Base-by-base conservation (phyloP, 306 rosid genomes). In the Pterocarpus macrocarpus region DNA sequence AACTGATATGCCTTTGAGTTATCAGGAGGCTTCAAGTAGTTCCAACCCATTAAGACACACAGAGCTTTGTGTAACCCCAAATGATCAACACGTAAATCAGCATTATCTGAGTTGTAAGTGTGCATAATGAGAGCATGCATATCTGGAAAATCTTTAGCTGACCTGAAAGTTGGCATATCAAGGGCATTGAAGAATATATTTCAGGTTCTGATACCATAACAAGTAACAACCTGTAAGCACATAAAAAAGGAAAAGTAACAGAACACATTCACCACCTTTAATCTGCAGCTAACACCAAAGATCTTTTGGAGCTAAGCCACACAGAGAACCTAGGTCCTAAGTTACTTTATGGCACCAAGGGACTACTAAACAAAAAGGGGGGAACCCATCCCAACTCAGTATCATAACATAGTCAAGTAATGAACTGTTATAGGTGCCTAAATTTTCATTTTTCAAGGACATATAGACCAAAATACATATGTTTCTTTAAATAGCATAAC, bases 1-100 rank as follows among this genome's bases (percentile, higher is more conserved):
- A 89, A 87, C 82, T 85, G 91, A 89, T 96, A 96, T 0, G 94
- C 85, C 92, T 85, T 96, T 47, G 97, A 88, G 88, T 82, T 94
- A 89, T 96, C 98, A 47, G 99, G 98, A 75, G 97, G 86, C 90
- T 82, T 89, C 28, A 81, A 88, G 87, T 87, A 87, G 91, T 88
- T 89, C 99, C 99, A 96, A 75, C 99, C 99, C 99, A 92, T 94
- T 78, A 96, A 83, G 80, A 89, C 93, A 92, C 99, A 96, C 38
- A 92, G 82, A 78, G 99, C 97, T 88, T 94, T 92, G 92, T 96
- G 97, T 67, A 96, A 92, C 82, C 98, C 99, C 92, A 94, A 81
- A 88, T 96, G 99, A 82, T 92, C 97, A 89, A 94, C 92, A 47
- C 30, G 87, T 84, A 64, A 81, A 86, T 93, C 98, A 72, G 92